Evolutionary conservation across 441 rosid species (phyloP).

Genomic region (Syzygium malaccense): DNA sequence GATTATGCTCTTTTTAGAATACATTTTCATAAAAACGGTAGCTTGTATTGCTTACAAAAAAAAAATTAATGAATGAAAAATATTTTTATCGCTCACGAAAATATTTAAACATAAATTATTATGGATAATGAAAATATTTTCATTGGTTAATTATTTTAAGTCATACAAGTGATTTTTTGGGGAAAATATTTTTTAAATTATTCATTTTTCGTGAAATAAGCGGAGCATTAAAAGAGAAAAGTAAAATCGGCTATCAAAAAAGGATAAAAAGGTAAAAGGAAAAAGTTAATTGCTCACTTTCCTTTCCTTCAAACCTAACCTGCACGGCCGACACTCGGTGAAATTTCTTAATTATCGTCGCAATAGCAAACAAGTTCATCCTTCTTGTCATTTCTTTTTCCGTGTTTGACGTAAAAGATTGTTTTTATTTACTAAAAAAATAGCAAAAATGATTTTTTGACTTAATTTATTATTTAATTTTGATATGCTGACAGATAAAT

Average conservation of each 20-base stretch:
- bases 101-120: too few species aligned
- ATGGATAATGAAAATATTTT: too few species aligned
- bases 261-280: neutral
- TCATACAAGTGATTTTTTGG: too few species aligned
- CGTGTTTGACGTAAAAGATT: neutral
- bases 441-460: neutral
- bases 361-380: neutral
- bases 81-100: too few species aligned
- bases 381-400: neutral
- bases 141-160: too few species aligned
- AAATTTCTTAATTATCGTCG: neutral
- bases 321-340: accelerated
- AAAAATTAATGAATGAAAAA: too few species aligned
- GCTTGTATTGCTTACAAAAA: too few species aligned
- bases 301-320: neutral
- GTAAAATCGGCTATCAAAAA: neutral
- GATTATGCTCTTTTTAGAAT: too few species aligned
- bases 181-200: too few species aligned
- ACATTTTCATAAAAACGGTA: too few species aligned
- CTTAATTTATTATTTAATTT: neutral
- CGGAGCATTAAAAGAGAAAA: neutral
- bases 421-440: neutral
- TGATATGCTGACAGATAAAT: neutral
- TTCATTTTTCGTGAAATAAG: too few species aligned
- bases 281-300: neutral